Evolutionary conservation across 768 basidiomycete species (phyloP), one percentile per base, ranked within the genome.

Genomic region (Tylopilus plumbeoviolaceoides): DNA sequence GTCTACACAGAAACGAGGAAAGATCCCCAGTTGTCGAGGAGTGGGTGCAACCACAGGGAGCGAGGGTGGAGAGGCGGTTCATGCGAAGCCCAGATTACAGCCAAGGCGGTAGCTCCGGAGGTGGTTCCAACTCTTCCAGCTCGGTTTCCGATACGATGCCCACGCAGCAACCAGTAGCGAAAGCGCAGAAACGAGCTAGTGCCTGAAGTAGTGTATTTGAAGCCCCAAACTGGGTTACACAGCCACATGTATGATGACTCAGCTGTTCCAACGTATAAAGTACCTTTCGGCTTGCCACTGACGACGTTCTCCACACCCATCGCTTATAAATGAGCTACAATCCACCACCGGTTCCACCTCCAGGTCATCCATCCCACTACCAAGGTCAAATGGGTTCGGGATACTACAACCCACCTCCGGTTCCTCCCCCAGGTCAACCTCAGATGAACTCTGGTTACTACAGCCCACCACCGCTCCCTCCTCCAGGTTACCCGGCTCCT

Each of bases 291-390:
- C n/a, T n/a, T 35, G 35, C 35, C 23, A 23, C 23, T 38, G 36
- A 47, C 48, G 60, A 52, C 53, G 47, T 53, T 38, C 44, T 44
- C 55, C 42, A 36, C 31, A 15, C 36, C 4, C 33, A 18, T 50
- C 59, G 52, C 50, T 61, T 64, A 61, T 65, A 59, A 14, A 86
- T 84, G 84, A 84, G 76, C 69, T 73, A 76, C 44, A 82, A 85
- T 72, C 78, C 84, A 48, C 67, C 33, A 2, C 36, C 36, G 7
- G 36, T 78, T 12, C 75, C 75, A 44, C 86, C 86, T 2, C 86
- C 86, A 2, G 75, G 35, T 7, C 33, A 35, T 12, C 11, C 31
- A 36, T 5, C 78, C 14, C 2, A 5, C 15, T 88, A 88, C 66
- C 62, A 69, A 48, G 59, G 15, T 15, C 9, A 72, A 30, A 30